Base-by-base conservation (phyloP, 805 yeast species). In the Candida glaebosa region DNA sequence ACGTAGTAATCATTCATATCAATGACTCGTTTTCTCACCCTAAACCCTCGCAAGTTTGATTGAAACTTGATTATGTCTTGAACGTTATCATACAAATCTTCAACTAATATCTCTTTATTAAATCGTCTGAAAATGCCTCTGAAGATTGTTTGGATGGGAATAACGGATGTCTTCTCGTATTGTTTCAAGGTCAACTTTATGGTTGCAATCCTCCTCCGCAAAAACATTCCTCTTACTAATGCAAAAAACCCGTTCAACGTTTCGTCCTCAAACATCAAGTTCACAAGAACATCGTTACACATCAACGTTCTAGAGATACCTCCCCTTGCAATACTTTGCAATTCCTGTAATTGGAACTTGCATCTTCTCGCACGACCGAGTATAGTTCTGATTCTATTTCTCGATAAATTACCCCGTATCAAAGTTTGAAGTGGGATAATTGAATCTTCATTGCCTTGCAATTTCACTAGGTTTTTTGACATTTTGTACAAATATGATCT, bases 71-170 rank as follows among this genome's bases (percentile, higher is more conserved):
- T 58, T 5, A 82, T 56, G 3, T 52, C 52, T 0, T 61, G 58
- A 5, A 71, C 52, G 34, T 73, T 63, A 14, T 62, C 68, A 47
- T 79, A 79, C 5, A 79, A 42, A 43, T 77, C 79, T 47, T 81
- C 85, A 36, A 72, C 58, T 16, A 71, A 63, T 25, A 77, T 51
- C 40, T 84, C 91, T 32, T 65, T 55, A 3, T 71, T 62, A 52
- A 80, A 82, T 45, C 95, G 67, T 1, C 73, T 60, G 19, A 82
- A 63, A 4, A 82, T 76, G 19, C 91, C 95, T 48, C 89, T 72
- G 41, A 82, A 65, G 4, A 63, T 49, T 0, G 86, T 72, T 58
- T 87, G 93, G 2, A 85, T 46, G 2, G 58, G 54, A 2, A 71
- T 53, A 1, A 80, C 52, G 2, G 66, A 52, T 2, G 33, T 31